Percentiles rank a stretch among this genome's conserved stretches.
These are phyloP conservation scores for Neurospora sp. DNA, from an alignment of 495 filamentous ascomycete genomes.

Conservation along the genomic window DNA sequence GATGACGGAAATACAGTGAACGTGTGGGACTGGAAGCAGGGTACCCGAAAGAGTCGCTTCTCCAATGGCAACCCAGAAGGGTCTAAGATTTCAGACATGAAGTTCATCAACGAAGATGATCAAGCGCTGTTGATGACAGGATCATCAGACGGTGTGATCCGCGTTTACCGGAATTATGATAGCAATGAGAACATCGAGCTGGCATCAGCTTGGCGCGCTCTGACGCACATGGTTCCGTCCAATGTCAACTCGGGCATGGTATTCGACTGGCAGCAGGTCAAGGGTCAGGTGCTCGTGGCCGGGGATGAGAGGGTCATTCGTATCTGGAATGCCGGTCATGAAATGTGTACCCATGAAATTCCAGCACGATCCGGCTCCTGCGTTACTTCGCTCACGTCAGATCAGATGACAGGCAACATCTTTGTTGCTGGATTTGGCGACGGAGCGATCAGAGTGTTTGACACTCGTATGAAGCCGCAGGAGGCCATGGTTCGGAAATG, in stretches of 20 bases:
- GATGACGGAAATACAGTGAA: constrained; percentile 83
- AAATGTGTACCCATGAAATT: constrained; percentile 90
- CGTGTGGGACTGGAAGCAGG: constrained; percentile 86
- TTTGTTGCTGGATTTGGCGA: constrained; percentile 96
- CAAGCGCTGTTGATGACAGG: constrained; percentile 90
- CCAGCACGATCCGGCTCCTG: constrained; percentile 91
- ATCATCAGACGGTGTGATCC: constrained; percentile 85
- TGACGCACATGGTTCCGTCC: constrained; percentile 85
- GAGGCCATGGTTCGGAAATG: constrained; percentile 89
- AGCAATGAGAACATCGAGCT: constrained; percentile 63
- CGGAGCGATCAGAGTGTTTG: constrained; percentile 90
- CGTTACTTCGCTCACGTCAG: constrained; percentile 89
- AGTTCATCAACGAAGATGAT: constrained; percentile 97
- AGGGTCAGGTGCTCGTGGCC: constrained; percentile 84
- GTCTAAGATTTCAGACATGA: constrained; percentile 85
- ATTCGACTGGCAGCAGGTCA: constrained; percentile 98
- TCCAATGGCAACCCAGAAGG: constrained; percentile 87
- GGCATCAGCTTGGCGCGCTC: constrained; percentile 82
- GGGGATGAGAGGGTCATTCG: constrained; percentile 93
- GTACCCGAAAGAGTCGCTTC: constrained; percentile 67
- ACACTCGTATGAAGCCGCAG: constrained; percentile 69
- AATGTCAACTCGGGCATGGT: constrained; percentile 90
- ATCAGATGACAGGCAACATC: constrained; percentile 92
- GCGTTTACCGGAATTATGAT: constrained; percentile 88
- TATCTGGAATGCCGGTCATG: constrained; percentile 89